Percentiles rank a stretch among this genome's conserved stretches.
phyloP scores from a whole-genome alignment of 2,329 filamentous ascomycete species.

The Huntiella bhutanensis region DNA sequence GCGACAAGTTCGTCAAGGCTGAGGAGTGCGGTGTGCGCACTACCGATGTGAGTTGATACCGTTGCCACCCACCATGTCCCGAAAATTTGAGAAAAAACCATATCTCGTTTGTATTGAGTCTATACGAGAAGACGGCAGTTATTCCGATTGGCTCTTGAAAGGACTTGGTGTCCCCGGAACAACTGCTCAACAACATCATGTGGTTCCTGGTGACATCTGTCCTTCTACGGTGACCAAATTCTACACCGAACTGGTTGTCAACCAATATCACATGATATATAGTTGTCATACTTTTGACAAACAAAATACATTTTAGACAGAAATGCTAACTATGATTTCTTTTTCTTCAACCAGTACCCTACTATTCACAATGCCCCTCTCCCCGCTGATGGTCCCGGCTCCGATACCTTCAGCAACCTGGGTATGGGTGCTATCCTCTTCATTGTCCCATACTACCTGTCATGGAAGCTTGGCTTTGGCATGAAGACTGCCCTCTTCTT shows the following conservation, averaged over 20 bases:
- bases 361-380: conserved; percentile 88
- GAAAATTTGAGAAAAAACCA: no score
- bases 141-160: no score
- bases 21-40: conserved; percentile 37
- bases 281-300: background rate
- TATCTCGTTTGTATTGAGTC: no score
- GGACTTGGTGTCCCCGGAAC: no score
- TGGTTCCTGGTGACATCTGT: no score
- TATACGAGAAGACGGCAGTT: no score
- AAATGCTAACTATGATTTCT: conserved; percentile 14
- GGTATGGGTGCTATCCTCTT: conserved; percentile 52
- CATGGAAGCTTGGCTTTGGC: conserved; percentile 70
- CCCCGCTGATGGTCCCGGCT: conserved; percentile 70
- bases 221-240: no score
- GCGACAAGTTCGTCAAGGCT: conserved; percentile 46
- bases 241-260: no score
- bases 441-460: conserved; percentile 57
- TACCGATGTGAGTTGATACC: conserved; percentile 22
- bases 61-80: no score
- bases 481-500: conserved; percentile 80
- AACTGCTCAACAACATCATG: no score
- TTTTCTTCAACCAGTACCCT: conserved; percentile 40
- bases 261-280: background rate
- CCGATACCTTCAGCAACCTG: conserved; percentile 72
- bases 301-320: background rate